These are phyloP conservation scores for Globisporangium alternatum DNA, from an alignment of 352 stramenopile genomes.

Conservation along the genomic window DNA sequence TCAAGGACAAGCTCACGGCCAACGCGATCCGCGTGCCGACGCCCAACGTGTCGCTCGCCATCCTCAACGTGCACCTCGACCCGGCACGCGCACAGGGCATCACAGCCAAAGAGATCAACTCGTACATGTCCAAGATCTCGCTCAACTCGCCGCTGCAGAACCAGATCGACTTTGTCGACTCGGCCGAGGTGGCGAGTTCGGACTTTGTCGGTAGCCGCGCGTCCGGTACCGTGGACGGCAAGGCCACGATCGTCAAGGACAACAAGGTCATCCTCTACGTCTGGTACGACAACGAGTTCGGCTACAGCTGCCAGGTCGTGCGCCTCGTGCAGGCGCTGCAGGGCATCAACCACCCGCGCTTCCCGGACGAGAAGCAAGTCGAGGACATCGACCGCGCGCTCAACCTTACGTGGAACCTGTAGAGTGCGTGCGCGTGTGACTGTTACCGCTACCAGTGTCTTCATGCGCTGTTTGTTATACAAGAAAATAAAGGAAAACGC, in stretches of 20 bases:
- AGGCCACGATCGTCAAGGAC: constrained; percentile 81
- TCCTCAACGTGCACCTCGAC: constrained; percentile 93
- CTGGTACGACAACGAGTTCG: constrained; percentile 92
- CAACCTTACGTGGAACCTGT: constrained; percentile 43
- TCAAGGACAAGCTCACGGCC: constrained; percentile 97
- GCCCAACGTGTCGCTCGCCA: constrained; percentile 97
- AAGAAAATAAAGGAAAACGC: background rate
- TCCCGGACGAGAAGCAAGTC: constrained; percentile 63
- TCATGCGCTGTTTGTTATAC: background rate
- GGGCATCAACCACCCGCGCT: constrained; percentile 70
- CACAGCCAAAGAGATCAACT: constrained; percentile 71
- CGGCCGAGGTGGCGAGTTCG: constrained; percentile 73
- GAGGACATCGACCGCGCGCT: constrained; percentile 69
- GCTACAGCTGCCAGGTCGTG: constrained; percentile 87
- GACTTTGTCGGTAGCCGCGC: constrained; percentile 84
- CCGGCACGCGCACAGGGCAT: constrained; percentile 67
- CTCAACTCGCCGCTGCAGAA: constrained; percentile 84
- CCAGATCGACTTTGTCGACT: constrained; percentile 88
- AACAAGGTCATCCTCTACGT: constrained; percentile 87
- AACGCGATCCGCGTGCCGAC: constrained; percentile 98
- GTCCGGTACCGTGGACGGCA: constrained; percentile 73
- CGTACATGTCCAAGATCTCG: constrained; percentile 75
- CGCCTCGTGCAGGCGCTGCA: constrained; percentile 78
- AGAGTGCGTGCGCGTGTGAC: constrained; percentile 7
- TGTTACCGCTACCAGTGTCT: background rate